A percentile compares a stretch with the other conserved stretches of the same genome.
phyloP scores from a whole-genome alignment of 1,139 yeast species.

The Komagataea norvegica region DNA sequence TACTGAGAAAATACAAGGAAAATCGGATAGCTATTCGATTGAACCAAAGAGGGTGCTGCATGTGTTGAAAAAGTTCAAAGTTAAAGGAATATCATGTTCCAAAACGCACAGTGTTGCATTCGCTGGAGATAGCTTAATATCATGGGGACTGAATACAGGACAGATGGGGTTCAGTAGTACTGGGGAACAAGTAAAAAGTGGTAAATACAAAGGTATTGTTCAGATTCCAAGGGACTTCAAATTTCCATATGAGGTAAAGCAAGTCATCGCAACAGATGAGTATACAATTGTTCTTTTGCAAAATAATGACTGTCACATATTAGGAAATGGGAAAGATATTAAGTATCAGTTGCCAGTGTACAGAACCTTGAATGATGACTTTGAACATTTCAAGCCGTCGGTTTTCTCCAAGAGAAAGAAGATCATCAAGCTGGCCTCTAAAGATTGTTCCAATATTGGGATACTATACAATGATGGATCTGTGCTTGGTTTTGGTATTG shows the following conservation, averaged over 20 bases:
- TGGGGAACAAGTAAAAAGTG: constrained; percentile 31
- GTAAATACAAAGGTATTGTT: constrained; percentile 33
- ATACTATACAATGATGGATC: constrained; percentile 52
- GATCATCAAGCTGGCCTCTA: constrained; percentile 30
- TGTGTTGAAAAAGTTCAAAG: constrained; percentile 39
- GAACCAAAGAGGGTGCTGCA: constrained; percentile 45
- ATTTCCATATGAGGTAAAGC: constrained; percentile 46
- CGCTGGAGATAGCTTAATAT: constrained; percentile 45
- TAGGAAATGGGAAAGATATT: constrained; percentile 53
- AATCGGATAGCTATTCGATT: constrained; percentile 27
- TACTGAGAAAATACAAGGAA: constrained; percentile 32
- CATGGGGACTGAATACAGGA: constrained; percentile 86
- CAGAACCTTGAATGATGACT: constrained; percentile 36
- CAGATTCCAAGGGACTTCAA: constrained; percentile 40
- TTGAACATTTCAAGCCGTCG: constrained; percentile 52
- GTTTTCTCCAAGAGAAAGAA: constrained; percentile 38
- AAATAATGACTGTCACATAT: constrained; percentile 58
- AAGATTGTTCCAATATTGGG: constrained; percentile 34
- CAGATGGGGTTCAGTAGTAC: constrained; percentile 63
- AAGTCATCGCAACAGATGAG: constrained; percentile 62
- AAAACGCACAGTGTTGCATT: constrained; percentile 63
- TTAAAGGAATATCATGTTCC: constrained; percentile 62
- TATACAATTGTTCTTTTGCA: constrained; percentile 64
- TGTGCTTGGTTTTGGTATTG: constrained; percentile 37
- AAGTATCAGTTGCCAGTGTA: constrained; percentile 39